Evolutionary conservation across 768 basidiomycete species (phyloP).

Genomic region (Termitomyces sp.): DNA sequence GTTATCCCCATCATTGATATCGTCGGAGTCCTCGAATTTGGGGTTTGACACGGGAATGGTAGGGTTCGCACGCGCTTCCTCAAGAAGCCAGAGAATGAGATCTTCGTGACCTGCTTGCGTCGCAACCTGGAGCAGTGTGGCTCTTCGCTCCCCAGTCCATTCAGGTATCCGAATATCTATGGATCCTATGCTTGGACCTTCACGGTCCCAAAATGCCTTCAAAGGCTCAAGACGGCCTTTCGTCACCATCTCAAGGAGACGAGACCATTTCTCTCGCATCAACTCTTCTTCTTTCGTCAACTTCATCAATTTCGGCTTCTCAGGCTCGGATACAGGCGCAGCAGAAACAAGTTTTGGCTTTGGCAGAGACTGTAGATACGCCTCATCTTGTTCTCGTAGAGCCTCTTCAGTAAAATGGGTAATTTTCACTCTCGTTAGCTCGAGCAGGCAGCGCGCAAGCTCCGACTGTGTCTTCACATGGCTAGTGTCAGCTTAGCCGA

Average conservation of each 20-base stretch:
- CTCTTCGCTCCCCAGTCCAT: constrained; percentile 55
- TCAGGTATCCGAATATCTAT: constrained; percentile 62
- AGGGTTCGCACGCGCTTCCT: constrained; percentile 74
- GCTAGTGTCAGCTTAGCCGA: background rate
- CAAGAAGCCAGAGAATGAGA: constrained; percentile 69
- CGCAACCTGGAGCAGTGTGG: constrained; percentile 77
- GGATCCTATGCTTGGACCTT: constrained; percentile 50
- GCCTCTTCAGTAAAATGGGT: constrained; percentile 84
- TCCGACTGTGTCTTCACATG: constrained; percentile 78
- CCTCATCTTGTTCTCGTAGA: constrained; percentile 82
- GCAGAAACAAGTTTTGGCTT: constrained; percentile 54
- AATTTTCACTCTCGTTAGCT: constrained; percentile 79
- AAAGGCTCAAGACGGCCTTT: constrained; percentile 83
- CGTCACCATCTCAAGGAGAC: constrained; percentile 86
- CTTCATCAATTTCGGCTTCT: constrained; percentile 47
- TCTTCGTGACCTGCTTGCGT: constrained; percentile 69
- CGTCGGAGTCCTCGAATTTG: constrained; percentile 24
- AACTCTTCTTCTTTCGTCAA: constrained; percentile 79
- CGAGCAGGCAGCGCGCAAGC: constrained; percentile 76
- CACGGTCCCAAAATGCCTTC: constrained; percentile 76
- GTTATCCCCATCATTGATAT: constrained; percentile 25
- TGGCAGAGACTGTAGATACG: constrained; percentile 83
- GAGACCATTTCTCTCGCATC: constrained; percentile 72
- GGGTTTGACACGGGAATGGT: constrained; percentile 53
- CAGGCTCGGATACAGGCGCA: constrained; percentile 30